Evolutionary conservation across 2,329 filamentous ascomycete species (phyloP), one percentile per base, ranked within the genome.

Genomic region (Cladosporium sphaerospermum): DNA sequence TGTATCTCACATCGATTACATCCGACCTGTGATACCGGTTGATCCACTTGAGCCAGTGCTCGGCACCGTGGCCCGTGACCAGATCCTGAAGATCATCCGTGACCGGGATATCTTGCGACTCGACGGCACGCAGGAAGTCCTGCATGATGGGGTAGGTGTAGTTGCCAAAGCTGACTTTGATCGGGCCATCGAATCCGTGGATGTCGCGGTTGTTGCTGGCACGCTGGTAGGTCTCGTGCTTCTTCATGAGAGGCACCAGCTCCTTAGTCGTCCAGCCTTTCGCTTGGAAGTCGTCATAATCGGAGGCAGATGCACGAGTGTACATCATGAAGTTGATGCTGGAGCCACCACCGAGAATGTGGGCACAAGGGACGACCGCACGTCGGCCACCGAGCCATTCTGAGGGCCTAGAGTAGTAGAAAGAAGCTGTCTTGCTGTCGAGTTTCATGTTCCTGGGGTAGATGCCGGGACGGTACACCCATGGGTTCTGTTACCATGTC

Each of bases 61-160:
- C 56, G 32, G 63, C 55, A 16, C 68, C 50, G 14, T 53, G 50
- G 43, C 69, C 67, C 54, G 69, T 70, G 14, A 55, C 50, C 23
- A 54, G 19, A 37, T 54, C 45, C 33, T 54, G 52, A 10, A 49
- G 45, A 45, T 54, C 52, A 18, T 48, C 52, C 86, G 87, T 88
- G 10, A 81, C 76, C 0, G 83, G 87, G 54, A 90, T 89, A 16
- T 82, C 86, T 65, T 89, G 86, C 0, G 83, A 84, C 62, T 89
- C 85, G 3, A 81, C 75, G 13, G 85, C 85, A 16, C 48, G 48
- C 13, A 51, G 48, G 45, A 49, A 48, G 19, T 48, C 52, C 19
- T 44, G 40, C 40, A 46, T 44, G 52, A 45, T 46, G 4, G 44
- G 43, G 55, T 79, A 72, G 0, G 62, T 65, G 44, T 54, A 57